phyloP scores from a whole-genome alignment of 495 filamentous ascomycete species.

The Margaritispora aquatica region DNA sequence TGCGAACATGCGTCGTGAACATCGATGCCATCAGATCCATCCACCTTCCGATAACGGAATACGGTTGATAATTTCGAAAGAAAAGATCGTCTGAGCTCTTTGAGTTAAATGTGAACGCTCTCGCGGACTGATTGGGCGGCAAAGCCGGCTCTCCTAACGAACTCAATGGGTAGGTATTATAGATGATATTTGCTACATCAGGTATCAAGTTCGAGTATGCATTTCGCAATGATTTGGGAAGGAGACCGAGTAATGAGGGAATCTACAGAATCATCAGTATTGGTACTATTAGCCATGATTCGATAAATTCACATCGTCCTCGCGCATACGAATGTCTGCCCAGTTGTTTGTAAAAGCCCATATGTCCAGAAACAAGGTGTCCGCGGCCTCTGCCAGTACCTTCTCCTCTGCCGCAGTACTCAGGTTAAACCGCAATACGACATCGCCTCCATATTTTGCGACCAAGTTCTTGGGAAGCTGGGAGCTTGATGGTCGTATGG shows the following conservation, averaged over 20 bases:
- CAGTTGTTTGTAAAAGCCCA: constrained; percentile 80
- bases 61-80: constrained; percentile 81
- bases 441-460: constrained; percentile 67
- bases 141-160: constrained; percentile 11
- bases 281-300: background rate
- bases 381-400: constrained; percentile 65
- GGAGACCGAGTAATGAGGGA: constrained; percentile 70
- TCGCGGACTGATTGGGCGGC: constrained; percentile 10
- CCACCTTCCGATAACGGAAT: constrained; percentile 76
- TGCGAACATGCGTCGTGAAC: constrained; percentile 70
- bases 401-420: constrained; percentile 61
- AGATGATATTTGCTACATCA: constrained; percentile 71
- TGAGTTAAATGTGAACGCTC: constrained; percentile 28
- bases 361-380: constrained; percentile 77
- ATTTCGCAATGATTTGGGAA: constrained; percentile 69
- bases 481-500: constrained; percentile 19
- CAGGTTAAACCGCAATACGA: constrained; percentile 85
- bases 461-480: constrained; percentile 42
- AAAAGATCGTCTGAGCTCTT: constrained; percentile 49
- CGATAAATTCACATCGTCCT: constrained; percentile 58
- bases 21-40: constrained; percentile 84
- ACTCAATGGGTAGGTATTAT: constrained; percentile 61
- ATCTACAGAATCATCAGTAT: constrained; percentile 38
- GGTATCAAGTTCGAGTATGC: constrained; percentile 72
- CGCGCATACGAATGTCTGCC: constrained; percentile 79